Percentiles rank a stretch among this genome's conserved stretches.
Evolutionary conservation across 2,329 filamentous ascomycete species (phyloP).

Genomic region (Didymella exigua): DNA sequence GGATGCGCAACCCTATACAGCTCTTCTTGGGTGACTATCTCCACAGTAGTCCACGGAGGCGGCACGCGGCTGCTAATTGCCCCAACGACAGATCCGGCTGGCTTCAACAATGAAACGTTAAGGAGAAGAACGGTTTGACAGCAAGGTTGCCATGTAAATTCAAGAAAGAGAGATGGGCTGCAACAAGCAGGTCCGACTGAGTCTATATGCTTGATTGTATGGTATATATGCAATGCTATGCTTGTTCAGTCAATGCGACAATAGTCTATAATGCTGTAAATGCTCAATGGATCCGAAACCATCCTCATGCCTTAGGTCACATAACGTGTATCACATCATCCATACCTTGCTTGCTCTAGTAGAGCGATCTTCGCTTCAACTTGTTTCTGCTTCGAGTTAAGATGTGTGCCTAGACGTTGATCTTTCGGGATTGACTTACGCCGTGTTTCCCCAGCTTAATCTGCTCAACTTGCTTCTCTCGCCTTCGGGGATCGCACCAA

Average conservation of each 20-base stretch:
- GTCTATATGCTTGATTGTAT: background rate
- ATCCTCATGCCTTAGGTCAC: background rate
- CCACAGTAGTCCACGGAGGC: too few relatives aligned
- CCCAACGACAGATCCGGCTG: too few relatives aligned
- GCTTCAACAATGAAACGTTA: too few relatives aligned
- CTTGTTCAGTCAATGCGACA: background rate
- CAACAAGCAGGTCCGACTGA: background rate
- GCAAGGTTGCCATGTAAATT: too few relatives aligned
- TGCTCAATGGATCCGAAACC: background rate
- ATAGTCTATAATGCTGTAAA: background rate
- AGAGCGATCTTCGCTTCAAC: slow-evolving; percentile 10
- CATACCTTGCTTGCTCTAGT: background rate
- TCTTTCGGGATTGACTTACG: background rate
- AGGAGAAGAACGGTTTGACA: too few relatives aligned
- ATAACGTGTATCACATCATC: background rate
- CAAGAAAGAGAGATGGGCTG: too few relatives aligned
- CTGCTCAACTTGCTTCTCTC: slow-evolving; percentile 8
- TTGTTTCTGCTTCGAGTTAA: slow-evolving; percentile 5
- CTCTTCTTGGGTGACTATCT: too few relatives aligned
- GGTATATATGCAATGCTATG: background rate
- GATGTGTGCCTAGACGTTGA: too few relatives aligned
- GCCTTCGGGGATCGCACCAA: slow-evolving; percentile 2
- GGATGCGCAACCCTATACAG: too few relatives aligned
- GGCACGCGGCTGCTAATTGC: too few relatives aligned
- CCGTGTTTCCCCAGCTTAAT: slow-evolving; percentile 12